These are phyloP conservation scores for Drechmeria coniospora DNA, from an alignment of 2,329 filamentous ascomycete genomes.

Conservation along the genomic window DNA sequence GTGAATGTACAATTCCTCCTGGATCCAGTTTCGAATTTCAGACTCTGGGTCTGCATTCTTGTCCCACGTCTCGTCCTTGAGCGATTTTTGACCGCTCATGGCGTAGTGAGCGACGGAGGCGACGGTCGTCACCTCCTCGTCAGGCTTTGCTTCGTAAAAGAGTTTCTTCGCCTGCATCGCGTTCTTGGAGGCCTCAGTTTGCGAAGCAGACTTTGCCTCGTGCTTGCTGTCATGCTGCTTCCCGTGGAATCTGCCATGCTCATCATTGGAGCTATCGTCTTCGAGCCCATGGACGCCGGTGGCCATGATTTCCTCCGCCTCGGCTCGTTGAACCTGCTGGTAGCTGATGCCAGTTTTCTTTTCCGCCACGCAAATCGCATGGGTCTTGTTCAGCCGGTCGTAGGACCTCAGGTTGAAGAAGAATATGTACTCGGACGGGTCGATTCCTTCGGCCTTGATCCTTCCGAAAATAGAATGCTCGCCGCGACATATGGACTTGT, in stretches of 20 bases:
- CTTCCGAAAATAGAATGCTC: slow-evolving; percentile 81
- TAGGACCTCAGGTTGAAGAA: slow-evolving; percentile 90
- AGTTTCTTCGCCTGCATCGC: slow-evolving; percentile 31
- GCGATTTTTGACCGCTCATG: slow-evolving; percentile 50
- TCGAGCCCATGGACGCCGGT: slow-evolving; percentile 49
- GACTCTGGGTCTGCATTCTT: slow-evolving; percentile 46
- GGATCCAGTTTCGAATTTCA: slow-evolving; percentile 79
- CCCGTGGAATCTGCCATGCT: slow-evolving; percentile 9
- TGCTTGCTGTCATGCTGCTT: slow-evolving; percentile 33
- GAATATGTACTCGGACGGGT: slow-evolving; percentile 71
- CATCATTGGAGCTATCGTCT: slow-evolving; percentile 20
- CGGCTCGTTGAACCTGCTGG: slow-evolving; percentile 70
- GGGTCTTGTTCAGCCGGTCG: slow-evolving; percentile 77
- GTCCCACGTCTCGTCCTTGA: slow-evolving; percentile 60
- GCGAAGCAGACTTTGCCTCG: slow-evolving; percentile 11
- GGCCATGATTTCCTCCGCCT: slow-evolving; percentile 79
- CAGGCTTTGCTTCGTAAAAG: slow-evolving; percentile 33
- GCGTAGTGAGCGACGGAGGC: slow-evolving; percentile 56
- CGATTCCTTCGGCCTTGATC: slow-evolving; percentile 54
- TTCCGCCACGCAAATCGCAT: slow-evolving; percentile 57
- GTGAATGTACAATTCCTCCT: slow-evolving; percentile 93
- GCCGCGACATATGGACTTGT: slow-evolving; percentile 86
- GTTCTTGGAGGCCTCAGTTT: slow-evolving; percentile 20
- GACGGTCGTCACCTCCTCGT: slow-evolving; percentile 21
- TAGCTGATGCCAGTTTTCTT: slow-evolving; percentile 71